Evolutionary conservation across 768 basidiomycete genomes (phyloP).

Genomic region (Lentinula edodes): DNA sequence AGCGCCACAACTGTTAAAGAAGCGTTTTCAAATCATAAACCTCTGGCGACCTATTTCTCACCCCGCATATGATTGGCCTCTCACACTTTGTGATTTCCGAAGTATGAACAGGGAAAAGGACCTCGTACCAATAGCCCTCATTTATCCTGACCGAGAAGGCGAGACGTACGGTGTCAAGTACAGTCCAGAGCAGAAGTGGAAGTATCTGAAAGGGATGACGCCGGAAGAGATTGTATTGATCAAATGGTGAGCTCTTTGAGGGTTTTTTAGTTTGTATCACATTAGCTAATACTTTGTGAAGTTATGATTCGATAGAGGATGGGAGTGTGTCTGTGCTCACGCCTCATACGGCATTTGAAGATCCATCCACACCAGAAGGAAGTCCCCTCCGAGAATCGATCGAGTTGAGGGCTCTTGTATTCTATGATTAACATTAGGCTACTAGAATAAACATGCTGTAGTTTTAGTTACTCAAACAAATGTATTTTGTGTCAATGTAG

Average conservation of each 20-base stretch:
- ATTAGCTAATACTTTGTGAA: neutral
- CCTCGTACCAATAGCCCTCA: conserved; percentile 35
- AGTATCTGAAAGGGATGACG: conserved; percentile 40
- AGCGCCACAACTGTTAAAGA: conserved; percentile 34
- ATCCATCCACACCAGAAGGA: conserved; percentile 45
- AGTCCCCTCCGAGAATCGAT: conserved; percentile 52
- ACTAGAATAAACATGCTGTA: too few relatives aligned
- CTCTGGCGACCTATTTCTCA: conserved; percentile 53
- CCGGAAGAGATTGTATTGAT: conserved; percentile 47
- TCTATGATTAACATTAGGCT: conserved; percentile 34
- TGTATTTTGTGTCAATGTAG: too few relatives aligned
- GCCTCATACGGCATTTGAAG: conserved; percentile 59
- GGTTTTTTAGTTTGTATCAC: neutral
- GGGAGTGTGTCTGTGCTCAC: conserved; percentile 49
- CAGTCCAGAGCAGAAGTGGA: conserved; percentile 46
- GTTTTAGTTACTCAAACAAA: too few relatives aligned
- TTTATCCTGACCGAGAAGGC: conserved; percentile 46
- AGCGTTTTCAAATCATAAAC: conserved; percentile 55
- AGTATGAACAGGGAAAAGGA: conserved; percentile 37
- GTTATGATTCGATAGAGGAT: conserved; percentile 27
- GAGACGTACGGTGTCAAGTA: conserved; percentile 44
- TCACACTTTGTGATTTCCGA: conserved; percentile 46
- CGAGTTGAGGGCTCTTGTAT: conserved; percentile 59
- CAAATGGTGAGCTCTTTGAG: conserved; percentile 38
- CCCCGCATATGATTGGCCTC: conserved; percentile 44